Evolutionary conservation across 108 stramenopile genomes (phyloP).

Genomic region (Ochromonas danica): DNA sequence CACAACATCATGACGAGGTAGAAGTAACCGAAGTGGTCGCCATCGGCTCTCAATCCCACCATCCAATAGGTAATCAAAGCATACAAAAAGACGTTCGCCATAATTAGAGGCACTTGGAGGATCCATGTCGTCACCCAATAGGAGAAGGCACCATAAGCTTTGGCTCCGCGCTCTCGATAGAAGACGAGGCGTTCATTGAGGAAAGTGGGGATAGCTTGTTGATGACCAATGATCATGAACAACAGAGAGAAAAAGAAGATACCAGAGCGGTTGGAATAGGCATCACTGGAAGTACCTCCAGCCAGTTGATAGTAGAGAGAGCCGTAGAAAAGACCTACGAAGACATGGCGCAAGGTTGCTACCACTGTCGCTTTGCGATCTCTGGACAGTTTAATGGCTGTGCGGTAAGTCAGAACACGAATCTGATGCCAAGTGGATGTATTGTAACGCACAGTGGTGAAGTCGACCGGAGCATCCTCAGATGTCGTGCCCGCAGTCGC

Average conservation of each 20-base stretch:
- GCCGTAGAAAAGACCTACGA: conserved; percentile 37
- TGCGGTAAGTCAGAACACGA: neutral
- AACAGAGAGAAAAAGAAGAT: conserved; percentile 35
- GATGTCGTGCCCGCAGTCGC: no score
- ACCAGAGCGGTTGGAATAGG: neutral
- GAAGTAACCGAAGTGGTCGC: neutral
- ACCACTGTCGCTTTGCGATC: neutral
- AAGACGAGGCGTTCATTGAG: conserved; percentile 47
- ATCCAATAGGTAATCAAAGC: conserved; percentile 50
- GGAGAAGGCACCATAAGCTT: conserved; percentile 46
- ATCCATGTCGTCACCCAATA: conserved; percentile 43
- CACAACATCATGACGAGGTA: neutral
- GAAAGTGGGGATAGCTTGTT: conserved; percentile 27
- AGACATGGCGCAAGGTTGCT: neutral
- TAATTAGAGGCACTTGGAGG: conserved; percentile 38
- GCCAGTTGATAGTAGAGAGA: conserved; percentile 19
- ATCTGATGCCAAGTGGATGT: neutral
- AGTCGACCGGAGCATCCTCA: neutral
- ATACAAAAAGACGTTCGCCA: conserved; percentile 43
- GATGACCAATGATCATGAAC: conserved; percentile 27
- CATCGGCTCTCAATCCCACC: conserved; percentile 23
- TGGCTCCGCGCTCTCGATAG: conserved; percentile 55
- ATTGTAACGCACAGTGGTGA: neutral
- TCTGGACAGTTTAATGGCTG: neutral
- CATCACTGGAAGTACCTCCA: conserved; percentile 2